Evolutionary conservation across 106 monocot genomes (phyloP), one percentile per base, ranked within the genome.

Genomic region (Amphibolis antarctica): DNA sequence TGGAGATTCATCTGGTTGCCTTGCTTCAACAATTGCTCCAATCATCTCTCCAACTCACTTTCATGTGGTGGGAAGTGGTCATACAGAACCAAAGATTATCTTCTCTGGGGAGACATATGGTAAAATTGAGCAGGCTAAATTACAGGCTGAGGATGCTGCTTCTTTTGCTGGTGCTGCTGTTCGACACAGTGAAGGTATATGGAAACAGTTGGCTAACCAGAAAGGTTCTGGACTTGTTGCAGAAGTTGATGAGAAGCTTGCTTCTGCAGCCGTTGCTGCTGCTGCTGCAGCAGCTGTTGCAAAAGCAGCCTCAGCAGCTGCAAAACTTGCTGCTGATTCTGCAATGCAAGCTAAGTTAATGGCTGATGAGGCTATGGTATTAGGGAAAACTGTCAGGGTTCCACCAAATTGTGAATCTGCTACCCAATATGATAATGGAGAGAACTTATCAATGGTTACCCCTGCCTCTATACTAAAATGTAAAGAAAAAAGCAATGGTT

Each of bases 311-410:
- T 86, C 96, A 31, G 84, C 77, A 28, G 90, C 86, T 72, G 96
- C 96, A 57, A 87, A 90, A 67, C 76, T 98, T 72, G 86, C 96
- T 56, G 82, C 72, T 17, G 86, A 85, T 54, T 76, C 90, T 59
- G 90, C 96, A 66, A 55, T 98, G 46, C 90, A 85, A 64, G 86
- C 90, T 49, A 90, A 98, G 51, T 55, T 98, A 76, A 87, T 91
- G 87, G 90, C 80, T 22, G 96, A 98, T 70, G 96, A 98, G 67
- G 84, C 82, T 11, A 21, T 78, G 11, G 64, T 17, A 50, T 60
- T 59, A 14, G 62, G 61, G 46, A 75, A 42, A 48, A 25, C 24
- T 36, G 77, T 59, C 13, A 77, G 47, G 56, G 10, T 51, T 23
- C n/a, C 21, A 12, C 65, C 62, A 7, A 68, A 9, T 27, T 52